phyloP scores from a whole-genome alignment of 768 basidiomycete species.

The Jaapia argillacea region DNA sequence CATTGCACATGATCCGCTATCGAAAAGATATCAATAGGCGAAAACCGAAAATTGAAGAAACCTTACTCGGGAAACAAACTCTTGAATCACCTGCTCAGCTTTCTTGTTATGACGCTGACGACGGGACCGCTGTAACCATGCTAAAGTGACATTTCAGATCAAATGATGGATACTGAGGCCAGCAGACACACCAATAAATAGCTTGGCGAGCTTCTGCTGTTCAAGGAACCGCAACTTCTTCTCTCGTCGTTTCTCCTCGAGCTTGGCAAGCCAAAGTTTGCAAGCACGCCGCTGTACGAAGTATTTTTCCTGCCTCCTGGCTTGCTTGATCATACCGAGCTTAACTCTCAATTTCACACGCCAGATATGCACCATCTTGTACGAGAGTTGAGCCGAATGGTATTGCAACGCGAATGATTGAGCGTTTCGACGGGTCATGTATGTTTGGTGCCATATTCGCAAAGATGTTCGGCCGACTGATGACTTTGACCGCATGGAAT shows the following conservation, averaged over 20 bases:
- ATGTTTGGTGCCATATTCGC: slow-evolving; percentile 34
- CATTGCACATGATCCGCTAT: slow-evolving; percentile 42
- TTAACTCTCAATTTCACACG: slow-evolving; percentile 40
- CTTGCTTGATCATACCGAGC: slow-evolving; percentile 40
- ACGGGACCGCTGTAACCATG: slow-evolving; percentile 34
- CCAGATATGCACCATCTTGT: slow-evolving; percentile 41
- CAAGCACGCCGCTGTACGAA: slow-evolving; percentile 39
- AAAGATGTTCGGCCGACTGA: slow-evolving; percentile 25
- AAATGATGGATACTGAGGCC: slow-evolving; percentile 9
- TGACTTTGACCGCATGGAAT: slow-evolving; percentile 35
- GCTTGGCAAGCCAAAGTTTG: slow-evolving; percentile 35
- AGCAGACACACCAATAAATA: slow-evolving; percentile 23
- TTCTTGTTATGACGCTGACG: slow-evolving; percentile 28
- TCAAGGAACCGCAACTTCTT: slow-evolving; percentile 35
- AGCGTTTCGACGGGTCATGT: slow-evolving; percentile 35
- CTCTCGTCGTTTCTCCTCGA: slow-evolving; percentile 34
- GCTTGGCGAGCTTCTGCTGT: slow-evolving; percentile 21
- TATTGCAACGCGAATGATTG: slow-evolving; percentile 38
- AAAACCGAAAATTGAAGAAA: neutral
- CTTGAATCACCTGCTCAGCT: slow-evolving; percentile 32
- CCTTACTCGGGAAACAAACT: slow-evolving; percentile 30
- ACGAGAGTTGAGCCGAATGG: slow-evolving; percentile 29
- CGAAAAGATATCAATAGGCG: neutral
- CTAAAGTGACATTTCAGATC: slow-evolving; percentile 18
- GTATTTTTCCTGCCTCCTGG: slow-evolving; percentile 41